Conservation (phyloP, 2,329 filamentous ascomycete species). For the Cladosporium sp. region DNA sequence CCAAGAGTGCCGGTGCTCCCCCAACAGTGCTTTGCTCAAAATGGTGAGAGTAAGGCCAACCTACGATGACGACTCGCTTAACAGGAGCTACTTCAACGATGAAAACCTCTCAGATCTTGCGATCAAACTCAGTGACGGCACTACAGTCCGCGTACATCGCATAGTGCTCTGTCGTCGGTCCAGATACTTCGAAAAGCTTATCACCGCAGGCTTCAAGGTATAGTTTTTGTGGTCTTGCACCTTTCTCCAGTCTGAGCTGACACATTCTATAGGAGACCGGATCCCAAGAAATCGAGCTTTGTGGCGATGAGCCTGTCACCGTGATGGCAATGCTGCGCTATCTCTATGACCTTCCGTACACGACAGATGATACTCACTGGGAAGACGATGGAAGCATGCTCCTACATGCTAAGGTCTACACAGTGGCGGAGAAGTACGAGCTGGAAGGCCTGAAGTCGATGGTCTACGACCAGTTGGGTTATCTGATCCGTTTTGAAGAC, state of each 20-base stretch:
- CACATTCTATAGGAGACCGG: neutral
- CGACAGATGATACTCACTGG: neutral
- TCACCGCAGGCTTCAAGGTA: neutral
- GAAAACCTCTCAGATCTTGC: neutral
- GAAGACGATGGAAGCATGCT: neutral
- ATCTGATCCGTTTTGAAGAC: neutral
- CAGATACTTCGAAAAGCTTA: neutral
- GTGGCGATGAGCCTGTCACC: neutral
- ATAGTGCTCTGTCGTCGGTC: neutral
- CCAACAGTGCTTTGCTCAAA: too few relatives aligned
- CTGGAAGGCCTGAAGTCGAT: neutral
- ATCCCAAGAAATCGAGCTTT: neutral
- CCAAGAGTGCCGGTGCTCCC: too few relatives aligned
- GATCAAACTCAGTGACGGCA: neutral
- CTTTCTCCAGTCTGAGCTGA: neutral
- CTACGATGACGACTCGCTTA: too few relatives aligned
- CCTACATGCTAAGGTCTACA: neutral
- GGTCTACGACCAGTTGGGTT: neutral
- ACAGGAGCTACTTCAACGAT: neutral
- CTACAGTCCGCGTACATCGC: neutral
- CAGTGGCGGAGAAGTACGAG: neutral
- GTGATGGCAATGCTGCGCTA: neutral
- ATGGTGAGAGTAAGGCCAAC: too few relatives aligned
- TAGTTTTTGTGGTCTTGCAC: neutral
- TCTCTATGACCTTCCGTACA: slow-evolving; percentile 48